Percentiles rank a stretch among this genome's conserved stretches.
These are phyloP conservation scores for Ceratobasidium sp. DNA, from an alignment of 1,284 basidiomycete genomes.

Conservation along the genomic window DNA sequence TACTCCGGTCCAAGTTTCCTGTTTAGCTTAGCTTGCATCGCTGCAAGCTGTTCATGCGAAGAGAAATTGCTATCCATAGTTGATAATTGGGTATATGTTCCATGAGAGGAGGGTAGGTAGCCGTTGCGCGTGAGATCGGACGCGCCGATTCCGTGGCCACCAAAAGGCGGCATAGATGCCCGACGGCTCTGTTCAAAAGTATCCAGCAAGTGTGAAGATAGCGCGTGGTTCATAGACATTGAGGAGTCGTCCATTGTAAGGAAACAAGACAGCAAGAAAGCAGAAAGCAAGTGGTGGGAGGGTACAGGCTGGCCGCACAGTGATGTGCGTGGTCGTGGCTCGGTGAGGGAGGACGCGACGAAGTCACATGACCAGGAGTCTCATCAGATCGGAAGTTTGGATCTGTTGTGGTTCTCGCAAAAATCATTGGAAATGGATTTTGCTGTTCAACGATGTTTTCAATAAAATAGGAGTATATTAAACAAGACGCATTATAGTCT, in stretches of 20 bases:
- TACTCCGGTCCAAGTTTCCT: slow-evolving; percentile 94
- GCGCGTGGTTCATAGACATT: slow-evolving; percentile 38
- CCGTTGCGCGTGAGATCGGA: slow-evolving; percentile 6
- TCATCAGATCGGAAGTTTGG: not conserved
- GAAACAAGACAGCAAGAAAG: not conserved
- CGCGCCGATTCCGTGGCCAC: slow-evolving; percentile 2
- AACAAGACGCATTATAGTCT: slow-evolving; percentile 35
- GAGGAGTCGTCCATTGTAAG: slow-evolving; percentile 17
- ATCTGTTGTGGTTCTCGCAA: no score
- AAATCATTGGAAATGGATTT: slow-evolving; percentile 23
- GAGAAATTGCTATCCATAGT: slow-evolving; percentile 17
- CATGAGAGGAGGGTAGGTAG: slow-evolving; percentile 19
- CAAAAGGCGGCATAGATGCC: slow-evolving; percentile 39
- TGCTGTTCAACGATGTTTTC: not conserved
- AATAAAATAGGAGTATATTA: slow-evolving; percentile 5
- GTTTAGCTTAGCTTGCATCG: slow-evolving; percentile 83
- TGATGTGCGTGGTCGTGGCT: slow-evolving; percentile 28
- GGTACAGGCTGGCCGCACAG: not conserved
- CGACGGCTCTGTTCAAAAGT: slow-evolving; percentile 38
- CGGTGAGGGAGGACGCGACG: slow-evolving; percentile 13
- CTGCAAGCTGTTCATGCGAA: slow-evolving; percentile 70
- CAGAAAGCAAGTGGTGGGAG: not conserved
- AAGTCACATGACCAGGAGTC: slow-evolving; percentile 37
- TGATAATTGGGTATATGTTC: slow-evolving; percentile 14
- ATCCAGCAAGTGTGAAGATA: slow-evolving; percentile 26